These are phyloP conservation scores for Suillus luteus DNA, from an alignment of 768 basidiomycete species.

Conservation along the genomic window DNA sequence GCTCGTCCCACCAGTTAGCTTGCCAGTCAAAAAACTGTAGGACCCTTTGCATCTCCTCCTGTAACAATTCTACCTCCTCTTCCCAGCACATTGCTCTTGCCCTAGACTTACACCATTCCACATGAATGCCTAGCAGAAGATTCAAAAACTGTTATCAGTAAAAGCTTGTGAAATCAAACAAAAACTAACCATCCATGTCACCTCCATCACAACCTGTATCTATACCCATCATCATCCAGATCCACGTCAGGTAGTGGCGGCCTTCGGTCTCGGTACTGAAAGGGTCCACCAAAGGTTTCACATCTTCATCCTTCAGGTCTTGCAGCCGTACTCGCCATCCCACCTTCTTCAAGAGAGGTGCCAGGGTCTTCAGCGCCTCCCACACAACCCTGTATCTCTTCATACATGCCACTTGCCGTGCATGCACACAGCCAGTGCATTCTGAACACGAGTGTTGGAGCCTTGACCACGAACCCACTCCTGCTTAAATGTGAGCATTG, in stretches of 20 bases:
- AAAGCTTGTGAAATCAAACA: too few relatives aligned
- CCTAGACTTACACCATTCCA: slow-evolving; percentile 34
- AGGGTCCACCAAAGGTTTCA: not conserved
- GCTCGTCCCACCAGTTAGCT: slow-evolving; percentile 21
- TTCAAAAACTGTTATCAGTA: too few relatives aligned
- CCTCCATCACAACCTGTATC: not conserved
- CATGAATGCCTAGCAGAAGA: slow-evolving; percentile 15
- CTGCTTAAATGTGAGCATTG: slow-evolving; percentile 11
- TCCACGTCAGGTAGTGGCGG: not conserved
- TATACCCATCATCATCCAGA: slow-evolving; percentile 3
- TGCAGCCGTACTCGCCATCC: not conserved
- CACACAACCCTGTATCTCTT: slow-evolving; percentile 3
- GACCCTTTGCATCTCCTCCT: slow-evolving; percentile 38
- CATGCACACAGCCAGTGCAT: slow-evolving; percentile 1
- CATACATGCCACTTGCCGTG: not conserved
- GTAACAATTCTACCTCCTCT: slow-evolving; percentile 36
- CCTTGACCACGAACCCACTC: slow-evolving; percentile 13
- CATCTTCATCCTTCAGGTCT: not conserved
- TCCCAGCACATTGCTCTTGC: slow-evolving; percentile 36
- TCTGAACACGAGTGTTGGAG: slow-evolving; percentile 10
- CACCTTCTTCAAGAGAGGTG: not conserved
- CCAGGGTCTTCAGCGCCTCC: not conserved
- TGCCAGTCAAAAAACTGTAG: slow-evolving; percentile 23
- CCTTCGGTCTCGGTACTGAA: not conserved
- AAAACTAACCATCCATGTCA: not conserved